Conservation (phyloP, 2,329 filamentous ascomycete species). For the Fusarium equiseti region DNA sequence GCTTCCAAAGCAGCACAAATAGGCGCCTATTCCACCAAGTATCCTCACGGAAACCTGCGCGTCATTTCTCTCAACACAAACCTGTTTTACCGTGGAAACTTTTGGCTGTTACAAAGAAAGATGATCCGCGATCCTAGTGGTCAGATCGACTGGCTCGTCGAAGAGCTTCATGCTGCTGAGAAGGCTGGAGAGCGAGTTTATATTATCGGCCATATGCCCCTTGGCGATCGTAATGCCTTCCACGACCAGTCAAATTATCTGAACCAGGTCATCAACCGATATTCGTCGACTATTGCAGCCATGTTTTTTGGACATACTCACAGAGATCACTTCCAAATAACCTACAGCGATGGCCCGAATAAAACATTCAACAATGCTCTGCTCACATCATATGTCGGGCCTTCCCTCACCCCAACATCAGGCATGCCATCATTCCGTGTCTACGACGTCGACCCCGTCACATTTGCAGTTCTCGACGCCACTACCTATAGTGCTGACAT, state of each 20-base stretch:
- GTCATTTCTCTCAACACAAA: slow-evolving; percentile 72
- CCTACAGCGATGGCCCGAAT: slow-evolving; percentile 62
- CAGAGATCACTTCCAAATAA: slow-evolving; percentile 67
- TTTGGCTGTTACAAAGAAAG: slow-evolving; percentile 64
- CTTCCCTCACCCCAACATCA: slow-evolving; percentile 66
- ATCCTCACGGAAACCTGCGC: slow-evolving; percentile 61
- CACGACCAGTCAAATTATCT: slow-evolving; percentile 65
- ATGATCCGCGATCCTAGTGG: slow-evolving; percentile 64
- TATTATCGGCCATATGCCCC: slow-evolving; percentile 69
- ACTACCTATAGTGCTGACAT: slow-evolving; percentile 68
- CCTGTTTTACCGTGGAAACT: slow-evolving; percentile 70
- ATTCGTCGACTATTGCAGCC: slow-evolving; percentile 64
- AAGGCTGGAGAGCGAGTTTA: slow-evolving; percentile 64
- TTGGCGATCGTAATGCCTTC: slow-evolving; percentile 63
- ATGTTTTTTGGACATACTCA: slow-evolving; percentile 71
- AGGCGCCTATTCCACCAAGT: slow-evolving; percentile 63
- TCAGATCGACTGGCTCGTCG: slow-evolving; percentile 66
- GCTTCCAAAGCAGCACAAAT: slow-evolving; percentile 53
- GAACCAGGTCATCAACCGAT: slow-evolving; percentile 66
- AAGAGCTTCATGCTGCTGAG: slow-evolving; percentile 66
- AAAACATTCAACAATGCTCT: slow-evolving; percentile 58
- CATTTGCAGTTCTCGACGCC: slow-evolving; percentile 66
- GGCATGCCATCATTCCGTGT: slow-evolving; percentile 69
- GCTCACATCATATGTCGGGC: slow-evolving; percentile 65
- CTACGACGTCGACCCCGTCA: slow-evolving; percentile 68